phyloP scores from a whole-genome alignment of 2,329 filamentous ascomycete genomes.

The Rutstroemia sydowiana region DNA sequence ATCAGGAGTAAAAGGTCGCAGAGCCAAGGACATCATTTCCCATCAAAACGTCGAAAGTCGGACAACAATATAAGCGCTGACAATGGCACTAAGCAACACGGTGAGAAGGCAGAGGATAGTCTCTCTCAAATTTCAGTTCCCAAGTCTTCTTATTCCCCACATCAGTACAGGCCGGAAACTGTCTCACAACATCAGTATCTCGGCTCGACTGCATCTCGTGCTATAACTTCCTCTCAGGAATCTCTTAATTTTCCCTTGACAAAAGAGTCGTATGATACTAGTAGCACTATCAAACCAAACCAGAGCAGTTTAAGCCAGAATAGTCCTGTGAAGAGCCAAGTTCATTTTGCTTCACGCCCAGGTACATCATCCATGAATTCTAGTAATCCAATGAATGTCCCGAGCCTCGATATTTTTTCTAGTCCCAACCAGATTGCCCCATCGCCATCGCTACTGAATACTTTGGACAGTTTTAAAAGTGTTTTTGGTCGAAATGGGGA shows the following conservation, averaged over 20 bases:
- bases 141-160: neutral
- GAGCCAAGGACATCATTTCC: neutral
- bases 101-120: neutral
- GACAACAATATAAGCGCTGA: neutral
- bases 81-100: neutral
- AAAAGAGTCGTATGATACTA: conserved; percentile 64
- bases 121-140: neutral
- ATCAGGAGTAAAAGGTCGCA: neutral
- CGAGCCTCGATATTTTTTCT: no score
- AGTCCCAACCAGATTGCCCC: no score
- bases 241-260: conserved; percentile 63
- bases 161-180: neutral
- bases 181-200: conserved; percentile 8
- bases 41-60: neutral
- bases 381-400: no score
- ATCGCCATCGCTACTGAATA: neutral
- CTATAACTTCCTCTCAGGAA: conserved; percentile 30
- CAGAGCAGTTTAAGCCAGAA: conserved; percentile 47
- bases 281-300: conserved; percentile 56
- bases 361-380: neutral
- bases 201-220: neutral
- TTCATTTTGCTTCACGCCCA: neutral
- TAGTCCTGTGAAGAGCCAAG: neutral
- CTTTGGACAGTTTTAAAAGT: neutral
- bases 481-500: neutral